Evolutionary conservation across 352 stramenopile species (phyloP).

Genomic region (Pythium brachiatum): DNA sequence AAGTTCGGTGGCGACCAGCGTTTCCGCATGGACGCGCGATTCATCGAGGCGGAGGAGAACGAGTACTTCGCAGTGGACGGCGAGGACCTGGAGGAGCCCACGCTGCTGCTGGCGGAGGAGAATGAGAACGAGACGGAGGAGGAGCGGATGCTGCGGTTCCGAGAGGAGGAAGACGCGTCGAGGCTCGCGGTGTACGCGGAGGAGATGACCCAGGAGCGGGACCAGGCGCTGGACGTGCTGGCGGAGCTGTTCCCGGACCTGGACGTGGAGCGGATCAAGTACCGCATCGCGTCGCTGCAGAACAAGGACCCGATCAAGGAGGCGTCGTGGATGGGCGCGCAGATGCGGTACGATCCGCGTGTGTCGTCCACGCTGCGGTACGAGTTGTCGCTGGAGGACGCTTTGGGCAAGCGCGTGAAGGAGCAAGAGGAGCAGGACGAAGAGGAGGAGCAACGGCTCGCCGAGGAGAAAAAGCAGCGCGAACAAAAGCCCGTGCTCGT

Average conservation of each 20-base stretch:
- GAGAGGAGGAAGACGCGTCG: constrained; percentile 37
- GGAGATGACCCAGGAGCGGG: constrained; percentile 52
- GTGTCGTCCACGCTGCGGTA: constrained; percentile 40
- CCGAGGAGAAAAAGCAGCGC: constrained; percentile 22
- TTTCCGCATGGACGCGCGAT: constrained; percentile 75
- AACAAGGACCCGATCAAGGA: constrained; percentile 68
- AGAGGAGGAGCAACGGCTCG: constrained; percentile 22
- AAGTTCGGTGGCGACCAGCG: constrained; percentile 72
- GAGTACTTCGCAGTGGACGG: constrained; percentile 38
- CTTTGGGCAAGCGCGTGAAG: constrained; percentile 7
- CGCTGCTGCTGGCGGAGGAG: constrained; percentile 9
- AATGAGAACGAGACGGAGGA: constrained; percentile 22
- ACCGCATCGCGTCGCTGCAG: constrained; percentile 38
- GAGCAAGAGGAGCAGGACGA: constrained; percentile 20
- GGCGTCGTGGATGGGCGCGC: constrained; percentile 74
- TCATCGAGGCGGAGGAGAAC: constrained; percentile 65
- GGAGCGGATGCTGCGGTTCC: constrained; percentile 44
- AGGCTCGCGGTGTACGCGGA: constrained; percentile 33
- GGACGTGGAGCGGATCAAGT: constrained; percentile 61
- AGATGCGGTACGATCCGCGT: constrained; percentile 69
- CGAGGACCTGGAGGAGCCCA: constrained; percentile 22
- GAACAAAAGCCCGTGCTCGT: constrained; percentile 51
- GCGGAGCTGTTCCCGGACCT: constrained; percentile 63
- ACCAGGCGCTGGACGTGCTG: constrained; percentile 50
- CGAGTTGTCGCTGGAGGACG: constrained; percentile 41